Evolutionary conservation across 1,284 basidiomycete species (phyloP), one percentile per base, ranked within the genome.

Genomic region (Megacollybia platyphylla): DNA sequence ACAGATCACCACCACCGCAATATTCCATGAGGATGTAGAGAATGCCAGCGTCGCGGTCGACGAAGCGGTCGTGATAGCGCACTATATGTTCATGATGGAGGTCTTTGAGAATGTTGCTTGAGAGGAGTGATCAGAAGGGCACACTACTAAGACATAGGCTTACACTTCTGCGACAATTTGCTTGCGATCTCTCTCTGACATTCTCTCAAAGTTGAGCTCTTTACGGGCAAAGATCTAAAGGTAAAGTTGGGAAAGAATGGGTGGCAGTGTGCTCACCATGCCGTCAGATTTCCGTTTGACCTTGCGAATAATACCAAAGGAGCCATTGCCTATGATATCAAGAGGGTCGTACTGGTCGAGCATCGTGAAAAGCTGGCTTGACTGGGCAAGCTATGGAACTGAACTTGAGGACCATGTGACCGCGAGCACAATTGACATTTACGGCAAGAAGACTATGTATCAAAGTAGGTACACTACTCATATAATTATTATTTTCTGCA

Each of bases 91-190:
- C 86, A 61, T 97, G 89, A 52, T 88, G 76, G 13, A 97, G 70
- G 52, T 92, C 89, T 62, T 96, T 94, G 46, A 97, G 76, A 52
- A 97, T 98, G 56, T 96, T 96, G 36, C 91, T 96, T 53, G 24
- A 5, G 18, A 13, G 26, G n/a, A 34, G 31, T 5, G 7, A 15
- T 34, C 7, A 34, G 31, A 34, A 34, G 31, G 31, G 15, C 15
- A 34, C 4, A 34, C 31, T 4, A 15, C 26, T 9, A 45, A 39
- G 40, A 35, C 4, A 32, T 11, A 9, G 18, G 73, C 87, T 56
- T 58, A 94, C 90, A 97, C 93, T 78, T 98, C 94, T n/a, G 92
- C 80, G 4, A 94, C 86, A 46, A 97, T 92, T 60, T 97, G 94
- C 57, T 88, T 89, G 52, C 87, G 72, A 59, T 96, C 92, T 42